Percentiles rank a stretch among this genome's conserved stretches.
Evolutionary conservation across 2,329 filamentous ascomycete genomes (phyloP).

Genomic region (Apiospora saccharicola): DNA sequence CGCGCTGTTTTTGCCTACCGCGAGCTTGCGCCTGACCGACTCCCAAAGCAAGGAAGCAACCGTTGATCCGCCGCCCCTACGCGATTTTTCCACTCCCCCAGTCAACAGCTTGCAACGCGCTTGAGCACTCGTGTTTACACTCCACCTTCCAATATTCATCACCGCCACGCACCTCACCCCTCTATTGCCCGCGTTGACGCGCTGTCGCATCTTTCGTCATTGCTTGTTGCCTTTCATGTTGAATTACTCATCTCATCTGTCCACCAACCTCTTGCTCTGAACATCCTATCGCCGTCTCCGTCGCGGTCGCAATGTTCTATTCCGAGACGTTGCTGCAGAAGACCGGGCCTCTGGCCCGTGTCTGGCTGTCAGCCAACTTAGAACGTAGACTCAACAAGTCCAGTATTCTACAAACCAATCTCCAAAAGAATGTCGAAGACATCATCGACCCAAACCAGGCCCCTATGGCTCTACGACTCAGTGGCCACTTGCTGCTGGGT

Average conservation of each 20-base stretch:
- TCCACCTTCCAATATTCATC: slow-evolving; percentile 12
- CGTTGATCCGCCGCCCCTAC: slow-evolving; percentile 21
- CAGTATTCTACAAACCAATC: slow-evolving; percentile 92
- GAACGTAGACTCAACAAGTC: slow-evolving; percentile 99
- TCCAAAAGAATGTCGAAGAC: slow-evolving; percentile 91
- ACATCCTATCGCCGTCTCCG: slow-evolving; percentile 32
- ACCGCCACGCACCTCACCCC: slow-evolving; percentile 21
- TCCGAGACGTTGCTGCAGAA: slow-evolving; percentile 95
- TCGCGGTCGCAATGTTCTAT: slow-evolving; percentile 82
- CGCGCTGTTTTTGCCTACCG: background rate
- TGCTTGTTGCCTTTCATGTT: slow-evolving; percentile 30
- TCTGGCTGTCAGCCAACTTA: slow-evolving; percentile 97
- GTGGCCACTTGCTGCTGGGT: slow-evolving; percentile 91
- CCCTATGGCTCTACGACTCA: slow-evolving; percentile 92
- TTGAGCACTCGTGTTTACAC: slow-evolving; percentile 21
- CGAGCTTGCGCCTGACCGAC: slow-evolving; percentile 10
- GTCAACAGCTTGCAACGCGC: slow-evolving; percentile 23
- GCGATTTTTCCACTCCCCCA: slow-evolving; percentile 23
- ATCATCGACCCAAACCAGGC: slow-evolving; percentile 94
- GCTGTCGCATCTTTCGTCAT: slow-evolving; percentile 22
- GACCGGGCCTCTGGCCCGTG: slow-evolving; percentile 94
- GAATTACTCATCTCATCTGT: slow-evolving; percentile 1
- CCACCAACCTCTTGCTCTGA: slow-evolving; percentile 2
- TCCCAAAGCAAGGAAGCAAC: slow-evolving; percentile 13
- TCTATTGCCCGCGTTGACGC: slow-evolving; percentile 21